Conservation (phyloP, 108 stramenopile species). For the Hondaea fermentalgiana region DNA sequence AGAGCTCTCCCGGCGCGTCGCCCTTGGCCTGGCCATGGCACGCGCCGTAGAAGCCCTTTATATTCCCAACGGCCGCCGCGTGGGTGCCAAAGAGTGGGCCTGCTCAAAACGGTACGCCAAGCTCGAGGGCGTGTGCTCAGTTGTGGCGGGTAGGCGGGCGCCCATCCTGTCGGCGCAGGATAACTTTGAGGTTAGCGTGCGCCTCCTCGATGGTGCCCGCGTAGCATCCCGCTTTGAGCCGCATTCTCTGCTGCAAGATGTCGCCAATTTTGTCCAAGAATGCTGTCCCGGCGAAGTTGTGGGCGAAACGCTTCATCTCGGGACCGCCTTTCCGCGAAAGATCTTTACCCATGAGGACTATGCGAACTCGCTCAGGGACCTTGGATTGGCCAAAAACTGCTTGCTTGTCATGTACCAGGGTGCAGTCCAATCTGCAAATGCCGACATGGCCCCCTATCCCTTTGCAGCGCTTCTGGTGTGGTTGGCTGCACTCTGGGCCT, state of each 20-base stretch:
- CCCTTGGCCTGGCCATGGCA: not conserved
- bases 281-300: not conserved
- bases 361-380: not conserved
- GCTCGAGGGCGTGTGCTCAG: not conserved
- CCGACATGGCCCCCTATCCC: too few relatives aligned
- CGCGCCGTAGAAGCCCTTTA: not conserved
- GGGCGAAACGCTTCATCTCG: not conserved
- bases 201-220: not conserved
- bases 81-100: not conserved
- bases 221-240: not conserved
- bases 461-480: not conserved
- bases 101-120: not conserved
- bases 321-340: not conserved
- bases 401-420: not conserved
- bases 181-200: not conserved
- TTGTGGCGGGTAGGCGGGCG: not conserved
- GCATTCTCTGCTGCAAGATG: not conserved
- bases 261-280: not conserved
- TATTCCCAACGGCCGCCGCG: not conserved
- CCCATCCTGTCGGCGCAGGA: not conserved
- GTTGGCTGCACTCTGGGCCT: not conserved
- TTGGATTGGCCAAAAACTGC: not conserved
- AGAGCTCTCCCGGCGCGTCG: not conserved
- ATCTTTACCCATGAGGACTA: not conserved
- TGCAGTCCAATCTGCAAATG: not conserved